phyloP scores from a whole-genome alignment of 116 monocot species.

The Iris pallida region DNA sequence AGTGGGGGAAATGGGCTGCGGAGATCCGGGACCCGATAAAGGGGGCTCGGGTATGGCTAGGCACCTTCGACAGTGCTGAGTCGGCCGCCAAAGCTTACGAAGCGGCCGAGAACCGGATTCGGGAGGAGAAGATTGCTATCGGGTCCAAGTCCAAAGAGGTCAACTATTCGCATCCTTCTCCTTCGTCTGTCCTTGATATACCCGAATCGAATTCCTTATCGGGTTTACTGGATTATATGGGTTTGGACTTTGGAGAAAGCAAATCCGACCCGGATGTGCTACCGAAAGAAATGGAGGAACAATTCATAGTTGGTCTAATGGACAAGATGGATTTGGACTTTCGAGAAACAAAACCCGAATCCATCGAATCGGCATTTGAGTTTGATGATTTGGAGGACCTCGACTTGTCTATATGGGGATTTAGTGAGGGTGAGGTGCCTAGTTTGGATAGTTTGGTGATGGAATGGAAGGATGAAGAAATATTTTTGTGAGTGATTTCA shows the following conservation, averaged over 20 bases:
- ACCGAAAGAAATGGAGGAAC: neutral
- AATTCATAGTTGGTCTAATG: neutral
- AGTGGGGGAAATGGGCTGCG: constrained; percentile 46
- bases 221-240: too few species aligned
- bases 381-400: neutral
- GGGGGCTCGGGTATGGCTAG: constrained; percentile 30
- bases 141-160: neutral
- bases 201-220: too few species aligned
- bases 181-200: neutral
- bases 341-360: too few species aligned
- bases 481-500: too few species aligned
- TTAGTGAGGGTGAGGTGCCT: neutral
- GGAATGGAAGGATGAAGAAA: neutral
- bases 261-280: neutral
- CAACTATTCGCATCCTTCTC: neutral
- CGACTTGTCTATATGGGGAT: neutral
- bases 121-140: constrained; percentile 5
- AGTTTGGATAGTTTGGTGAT: neutral
- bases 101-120: constrained; percentile 6
- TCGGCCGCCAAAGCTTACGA: constrained; percentile 27
- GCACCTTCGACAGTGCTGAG: constrained; percentile 32
- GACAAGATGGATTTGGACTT: too few species aligned
- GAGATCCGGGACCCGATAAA: constrained; percentile 35
- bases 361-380: too few species aligned
- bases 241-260: too few species aligned